Percentiles rank a stretch among this genome's conserved stretches.
Evolutionary conservation across 306 rosid genomes (phyloP).

Genomic region (Myrica gale): DNA sequence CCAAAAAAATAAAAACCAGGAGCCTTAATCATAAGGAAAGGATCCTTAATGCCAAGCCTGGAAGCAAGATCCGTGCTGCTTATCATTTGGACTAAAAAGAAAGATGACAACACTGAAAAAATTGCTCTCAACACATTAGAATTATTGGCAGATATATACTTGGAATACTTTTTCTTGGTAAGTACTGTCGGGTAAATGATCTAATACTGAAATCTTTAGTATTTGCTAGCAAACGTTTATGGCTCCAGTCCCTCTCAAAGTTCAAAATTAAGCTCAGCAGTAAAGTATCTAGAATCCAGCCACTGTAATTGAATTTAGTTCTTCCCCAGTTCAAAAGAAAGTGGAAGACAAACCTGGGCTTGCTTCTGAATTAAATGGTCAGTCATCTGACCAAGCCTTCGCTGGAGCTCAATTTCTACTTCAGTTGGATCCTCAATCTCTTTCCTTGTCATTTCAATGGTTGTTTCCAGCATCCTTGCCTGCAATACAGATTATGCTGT

Average conservation of each 20-base stretch:
- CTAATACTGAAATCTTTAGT: background rate
- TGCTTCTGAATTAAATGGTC: slow-evolving; percentile 96
- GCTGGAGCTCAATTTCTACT: slow-evolving; percentile 82
- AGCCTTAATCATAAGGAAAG: background rate
- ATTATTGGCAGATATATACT: too few relatives aligned
- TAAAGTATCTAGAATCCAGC: background rate
- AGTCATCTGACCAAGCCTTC: slow-evolving; percentile 89
- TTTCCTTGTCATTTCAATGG: slow-evolving; percentile 75
- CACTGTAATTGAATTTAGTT: background rate
- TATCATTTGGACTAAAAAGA: too few relatives aligned
- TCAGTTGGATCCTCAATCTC: slow-evolving; percentile 91
- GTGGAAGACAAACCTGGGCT: slow-evolving; percentile 62
- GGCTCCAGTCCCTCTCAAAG: slow-evolving; percentile 3
- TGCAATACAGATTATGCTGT: slow-evolving; percentile 30
- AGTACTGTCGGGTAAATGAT: background rate
- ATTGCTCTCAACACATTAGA: too few relatives aligned
- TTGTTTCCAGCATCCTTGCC: slow-evolving; percentile 72
- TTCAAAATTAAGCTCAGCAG: background rate
- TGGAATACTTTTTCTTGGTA: background rate
- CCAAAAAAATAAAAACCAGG: background rate
- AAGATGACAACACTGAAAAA: too few relatives aligned
- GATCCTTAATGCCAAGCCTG: background rate
- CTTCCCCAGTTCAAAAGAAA: background rate
- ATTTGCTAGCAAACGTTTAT: background rate
- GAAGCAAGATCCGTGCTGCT: background rate